phyloP scores from a whole-genome alignment of 306 rosid genomes.

The Alnus rubra region DNA sequence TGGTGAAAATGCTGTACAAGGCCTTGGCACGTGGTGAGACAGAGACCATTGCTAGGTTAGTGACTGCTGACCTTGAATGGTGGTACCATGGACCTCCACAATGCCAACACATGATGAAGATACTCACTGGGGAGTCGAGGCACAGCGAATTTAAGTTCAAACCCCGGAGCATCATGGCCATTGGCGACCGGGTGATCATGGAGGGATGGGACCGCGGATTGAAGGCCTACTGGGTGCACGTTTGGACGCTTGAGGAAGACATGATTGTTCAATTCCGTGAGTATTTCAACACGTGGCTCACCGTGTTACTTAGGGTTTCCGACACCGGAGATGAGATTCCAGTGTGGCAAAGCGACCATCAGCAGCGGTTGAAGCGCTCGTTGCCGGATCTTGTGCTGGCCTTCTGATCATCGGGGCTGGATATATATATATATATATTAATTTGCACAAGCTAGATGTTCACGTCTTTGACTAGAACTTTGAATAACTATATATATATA shows the following conservation, averaged over 20 bases:
- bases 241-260: conserved; percentile 34
- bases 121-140: conserved; percentile 27
- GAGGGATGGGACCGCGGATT: conserved; percentile 30
- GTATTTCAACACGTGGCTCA: conserved; percentile 35
- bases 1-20: conserved; percentile 27
- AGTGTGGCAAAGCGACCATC: conserved; percentile 30
- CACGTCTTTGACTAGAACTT: not conserved
- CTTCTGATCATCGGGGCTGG: conserved; percentile 1
- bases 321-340: conserved; percentile 6
- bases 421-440: not conserved
- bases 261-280: conserved; percentile 26
- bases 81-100: conserved; percentile 41
- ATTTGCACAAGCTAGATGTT: not conserved
- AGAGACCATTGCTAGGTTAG: conserved; percentile 9
- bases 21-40: conserved; percentile 23
- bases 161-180: conserved; percentile 26
- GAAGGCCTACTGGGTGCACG: conserved; percentile 32
- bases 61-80: conserved; percentile 26
- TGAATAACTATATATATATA: not conserved
- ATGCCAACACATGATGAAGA: conserved; percentile 35
- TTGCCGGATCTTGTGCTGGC: conserved; percentile 32
- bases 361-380: conserved; percentile 21
- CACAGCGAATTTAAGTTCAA: conserved; percentile 25
- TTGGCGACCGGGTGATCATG: conserved; percentile 24
- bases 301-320: conserved; percentile 12